A percentile compares a stretch with the other conserved stretches of the same genome.
phyloP scores from a whole-genome alignment of 2,329 filamentous ascomycete genomes.

The Boeremia exigua region DNA sequence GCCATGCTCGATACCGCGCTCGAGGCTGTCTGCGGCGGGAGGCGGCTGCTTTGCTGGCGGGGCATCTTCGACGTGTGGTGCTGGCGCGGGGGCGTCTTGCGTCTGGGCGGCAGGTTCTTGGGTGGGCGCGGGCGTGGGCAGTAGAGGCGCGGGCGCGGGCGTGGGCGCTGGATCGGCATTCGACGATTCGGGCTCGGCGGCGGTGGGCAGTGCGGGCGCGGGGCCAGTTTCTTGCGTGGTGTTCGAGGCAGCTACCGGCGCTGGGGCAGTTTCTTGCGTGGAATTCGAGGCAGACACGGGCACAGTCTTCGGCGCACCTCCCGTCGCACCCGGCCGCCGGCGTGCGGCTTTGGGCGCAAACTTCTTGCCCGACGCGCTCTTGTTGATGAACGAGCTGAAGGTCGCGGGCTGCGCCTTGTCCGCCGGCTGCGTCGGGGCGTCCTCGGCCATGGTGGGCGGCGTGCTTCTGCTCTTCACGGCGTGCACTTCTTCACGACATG shows the following conservation, averaged over 20 bases:
- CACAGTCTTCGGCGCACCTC: no score
- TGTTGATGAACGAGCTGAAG: conserved; percentile 43
- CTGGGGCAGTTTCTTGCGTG: no score
- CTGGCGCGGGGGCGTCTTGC: background rate
- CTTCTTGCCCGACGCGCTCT: conserved; percentile 55
- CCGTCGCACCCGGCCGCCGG: conserved; percentile 50
- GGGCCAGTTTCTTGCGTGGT: no score
- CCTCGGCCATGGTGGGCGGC: conserved; percentile 35
- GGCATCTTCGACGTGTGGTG: background rate
- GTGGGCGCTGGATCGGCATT: no score
- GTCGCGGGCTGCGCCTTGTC: conserved; percentile 27
- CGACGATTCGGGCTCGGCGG: conserved; percentile 11
- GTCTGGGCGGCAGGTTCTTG: conserved; percentile 22
- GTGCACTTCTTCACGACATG: no score
- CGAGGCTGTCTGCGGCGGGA: background rate
- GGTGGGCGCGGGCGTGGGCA: conserved; percentile 34
- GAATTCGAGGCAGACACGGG: no score
- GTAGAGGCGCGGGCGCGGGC: background rate
- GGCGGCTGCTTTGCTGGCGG: background rate
- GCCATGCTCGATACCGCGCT: background rate
- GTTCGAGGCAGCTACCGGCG: no score
- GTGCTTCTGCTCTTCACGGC: no score
- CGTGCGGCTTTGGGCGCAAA: conserved; percentile 56
- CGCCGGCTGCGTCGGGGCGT: conserved; percentile 6
- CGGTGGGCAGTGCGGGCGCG: no score